Conservation (phyloP, 2,329 filamentous ascomycete genomes). For the Hypocreales sp. region DNA sequence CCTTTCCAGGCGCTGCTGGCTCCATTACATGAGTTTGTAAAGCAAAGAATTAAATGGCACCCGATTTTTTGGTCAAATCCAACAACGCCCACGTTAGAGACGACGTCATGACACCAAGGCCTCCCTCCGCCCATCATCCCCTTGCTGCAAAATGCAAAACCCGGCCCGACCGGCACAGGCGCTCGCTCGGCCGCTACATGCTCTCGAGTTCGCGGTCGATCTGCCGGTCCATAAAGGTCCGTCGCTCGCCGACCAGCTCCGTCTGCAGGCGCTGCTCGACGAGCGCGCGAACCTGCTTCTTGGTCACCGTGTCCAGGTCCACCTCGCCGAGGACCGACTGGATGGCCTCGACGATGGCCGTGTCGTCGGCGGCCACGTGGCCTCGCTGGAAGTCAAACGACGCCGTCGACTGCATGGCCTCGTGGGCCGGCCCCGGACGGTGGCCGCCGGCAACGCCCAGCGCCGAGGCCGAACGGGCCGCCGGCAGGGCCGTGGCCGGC, state of each 20-base stretch:
- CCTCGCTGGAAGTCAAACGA: conserved; percentile 48
- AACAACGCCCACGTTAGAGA: no score
- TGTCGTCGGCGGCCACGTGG: conserved; percentile 57
- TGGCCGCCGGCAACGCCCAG: conserved; percentile 32
- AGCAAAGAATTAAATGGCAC: no score
- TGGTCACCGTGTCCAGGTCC: conserved; percentile 91
- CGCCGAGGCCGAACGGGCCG: conserved; percentile 25
- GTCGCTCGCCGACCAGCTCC: conserved; percentile 71
- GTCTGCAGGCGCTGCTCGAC: conserved; percentile 90
- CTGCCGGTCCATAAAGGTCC: conserved; percentile 77
- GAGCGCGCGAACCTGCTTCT: conserved; percentile 86
- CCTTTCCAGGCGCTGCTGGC: no score
- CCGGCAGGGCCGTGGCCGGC: conserved; percentile 20
- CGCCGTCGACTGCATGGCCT: conserved; percentile 31
- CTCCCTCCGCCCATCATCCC: no score
- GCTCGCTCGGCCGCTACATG: conserved; percentile 46
- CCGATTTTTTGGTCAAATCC: no score
- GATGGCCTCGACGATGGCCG: conserved; percentile 69
- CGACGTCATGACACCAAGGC: no score
- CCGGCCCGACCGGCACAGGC: background rate
- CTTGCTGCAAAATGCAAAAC: background rate
- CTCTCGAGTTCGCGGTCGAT: conserved; percentile 89
- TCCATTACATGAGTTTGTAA: no score
- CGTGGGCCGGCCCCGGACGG: conserved; percentile 27
- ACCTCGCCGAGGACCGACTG: conserved; percentile 72